Conservation (phyloP, 352 stramenopile species). For the Phytophthora hybrid region DNA sequence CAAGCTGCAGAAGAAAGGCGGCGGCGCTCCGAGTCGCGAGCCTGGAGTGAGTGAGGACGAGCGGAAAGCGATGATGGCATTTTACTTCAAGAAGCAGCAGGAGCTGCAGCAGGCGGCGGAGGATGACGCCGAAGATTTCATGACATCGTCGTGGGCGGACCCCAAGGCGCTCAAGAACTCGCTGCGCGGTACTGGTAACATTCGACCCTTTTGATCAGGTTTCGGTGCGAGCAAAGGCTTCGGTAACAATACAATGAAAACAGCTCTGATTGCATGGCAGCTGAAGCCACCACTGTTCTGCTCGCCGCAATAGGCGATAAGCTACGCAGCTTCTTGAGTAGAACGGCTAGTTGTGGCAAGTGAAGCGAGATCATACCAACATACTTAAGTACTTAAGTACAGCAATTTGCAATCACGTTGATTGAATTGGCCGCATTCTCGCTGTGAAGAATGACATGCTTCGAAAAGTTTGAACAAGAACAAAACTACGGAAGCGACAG, state of each 20-base stretch:
- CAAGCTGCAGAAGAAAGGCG: conserved; percentile 93
- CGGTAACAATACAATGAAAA: neutral
- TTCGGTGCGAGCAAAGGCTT: neutral
- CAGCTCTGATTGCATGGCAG: no score
- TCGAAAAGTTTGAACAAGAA: no score
- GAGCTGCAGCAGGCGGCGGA: conserved; percentile 87
- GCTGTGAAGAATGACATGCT: no score
- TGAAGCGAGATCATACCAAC: no score
- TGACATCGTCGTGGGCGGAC: conserved; percentile 94
- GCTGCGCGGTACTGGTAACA: conserved; percentile 89
- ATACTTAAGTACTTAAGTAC: no score
- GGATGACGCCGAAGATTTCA: conserved; percentile 95
- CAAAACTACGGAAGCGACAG: no score
- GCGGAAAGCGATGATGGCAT: conserved; percentile 97
- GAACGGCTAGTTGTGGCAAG: no score
- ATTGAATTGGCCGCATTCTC: no score
- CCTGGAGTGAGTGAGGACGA: conserved; percentile 94
- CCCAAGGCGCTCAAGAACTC: conserved; percentile 94
- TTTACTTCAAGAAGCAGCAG: conserved; percentile 94
- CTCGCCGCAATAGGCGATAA: no score
- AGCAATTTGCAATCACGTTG: no score
- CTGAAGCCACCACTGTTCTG: no score
- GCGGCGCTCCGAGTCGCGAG: conserved; percentile 86
- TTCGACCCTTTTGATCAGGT: conserved; percentile 75
- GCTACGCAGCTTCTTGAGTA: no score